Conservation (phyloP, 2,329 filamentous ascomycete species). For the Gyromitra esculenta region DNA sequence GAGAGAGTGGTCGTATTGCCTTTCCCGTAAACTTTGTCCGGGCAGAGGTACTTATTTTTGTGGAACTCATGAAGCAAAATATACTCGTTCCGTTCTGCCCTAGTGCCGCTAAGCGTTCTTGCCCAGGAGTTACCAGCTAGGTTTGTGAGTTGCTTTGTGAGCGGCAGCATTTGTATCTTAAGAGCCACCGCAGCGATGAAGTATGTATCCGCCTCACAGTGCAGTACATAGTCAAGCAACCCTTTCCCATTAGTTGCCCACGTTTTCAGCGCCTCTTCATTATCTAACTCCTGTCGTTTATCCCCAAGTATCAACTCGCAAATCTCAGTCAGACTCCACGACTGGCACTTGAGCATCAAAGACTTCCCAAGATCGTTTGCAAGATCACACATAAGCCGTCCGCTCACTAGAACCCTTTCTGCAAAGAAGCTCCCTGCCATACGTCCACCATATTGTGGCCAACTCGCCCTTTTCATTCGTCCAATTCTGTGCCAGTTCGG, state of each 20-base stretch:
- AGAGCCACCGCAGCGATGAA: conserved; percentile 92
- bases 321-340: conserved; percentile 98
- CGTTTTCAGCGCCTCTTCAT: conserved; percentile 83
- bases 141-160: conserved; percentile 95
- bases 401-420: conserved; percentile 87
- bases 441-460: conserved; percentile 87
- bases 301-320: conserved; percentile 86
- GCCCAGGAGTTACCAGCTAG: conserved; percentile 98
- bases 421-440: conserved; percentile 90
- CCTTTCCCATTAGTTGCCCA: conserved; percentile 87
- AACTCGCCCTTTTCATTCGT: conserved; percentile 80
- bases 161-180: conserved; percentile 86
- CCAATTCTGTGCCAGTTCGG: conserved; percentile 95
- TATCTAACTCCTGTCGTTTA: conserved; percentile 83
- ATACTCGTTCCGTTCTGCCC: conserved; percentile 98
- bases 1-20: conserved; percentile 64
- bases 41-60: conserved; percentile 96
- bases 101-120: conserved; percentile 90
- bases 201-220: conserved; percentile 94
- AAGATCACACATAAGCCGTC: conserved; percentile 89
- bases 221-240: conserved; percentile 89
- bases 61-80: conserved; percentile 98
- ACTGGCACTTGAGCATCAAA: conserved; percentile 95
- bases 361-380: conserved; percentile 98
- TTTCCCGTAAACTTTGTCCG: conserved; percentile 88